These are phyloP conservation scores for Russula dissimulans DNA, from an alignment of 768 basidiomycete species.

Conservation along the genomic window DNA sequence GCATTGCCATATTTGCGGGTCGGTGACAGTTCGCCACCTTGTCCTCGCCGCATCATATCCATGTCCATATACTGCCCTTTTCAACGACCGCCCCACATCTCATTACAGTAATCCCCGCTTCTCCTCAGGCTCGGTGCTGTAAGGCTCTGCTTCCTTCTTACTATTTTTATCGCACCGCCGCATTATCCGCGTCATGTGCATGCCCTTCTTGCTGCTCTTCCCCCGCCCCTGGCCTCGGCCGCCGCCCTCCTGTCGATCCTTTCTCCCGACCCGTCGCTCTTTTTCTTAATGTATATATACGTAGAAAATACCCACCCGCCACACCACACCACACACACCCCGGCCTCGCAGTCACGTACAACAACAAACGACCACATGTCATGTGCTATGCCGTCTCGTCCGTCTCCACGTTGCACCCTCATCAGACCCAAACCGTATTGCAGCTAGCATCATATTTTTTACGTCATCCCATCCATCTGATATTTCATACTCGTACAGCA, in stretches of 20 bases:
- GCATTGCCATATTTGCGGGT: slow-evolving; percentile 52
- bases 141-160: background rate
- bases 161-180: background rate
- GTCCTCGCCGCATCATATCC: too few species aligned
- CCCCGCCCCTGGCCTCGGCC: background rate
- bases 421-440: background rate
- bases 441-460: background rate
- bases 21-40: slow-evolving; percentile 2
- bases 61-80: background rate
- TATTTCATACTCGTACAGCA: slow-evolving; percentile 6
- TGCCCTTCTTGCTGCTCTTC: background rate
- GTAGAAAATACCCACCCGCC: background rate
- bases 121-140: slow-evolving; percentile 3
- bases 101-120: background rate
- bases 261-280: background rate
- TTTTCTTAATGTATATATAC: slow-evolving; percentile 3
- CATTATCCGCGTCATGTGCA: background rate
- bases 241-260: slow-evolving; percentile 1
- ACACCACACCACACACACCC: background rate
- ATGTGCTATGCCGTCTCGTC: background rate
- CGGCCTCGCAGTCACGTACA: background rate
- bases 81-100: background rate
- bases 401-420: background rate
- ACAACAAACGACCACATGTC: background rate
- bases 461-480: background rate